Evolutionary conservation across 306 rosid genomes (phyloP).

Genomic region (Ormosia emarginata): DNA sequence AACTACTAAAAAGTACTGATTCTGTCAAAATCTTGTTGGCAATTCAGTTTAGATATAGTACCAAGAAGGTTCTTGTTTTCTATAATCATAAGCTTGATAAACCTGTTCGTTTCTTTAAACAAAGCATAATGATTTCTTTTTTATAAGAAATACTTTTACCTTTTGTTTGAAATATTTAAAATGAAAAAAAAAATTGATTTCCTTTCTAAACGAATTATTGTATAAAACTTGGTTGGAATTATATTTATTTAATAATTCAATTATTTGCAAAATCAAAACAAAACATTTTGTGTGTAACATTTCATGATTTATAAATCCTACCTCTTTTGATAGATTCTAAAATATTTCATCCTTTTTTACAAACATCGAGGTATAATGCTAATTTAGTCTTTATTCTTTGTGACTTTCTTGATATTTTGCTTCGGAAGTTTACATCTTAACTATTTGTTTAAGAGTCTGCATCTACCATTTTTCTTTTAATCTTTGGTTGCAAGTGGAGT

Average conservation of each 20-base stretch:
- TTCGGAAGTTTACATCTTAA: neutral
- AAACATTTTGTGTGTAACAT: neutral
- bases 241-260: neutral
- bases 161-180: neutral
- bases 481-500: neutral
- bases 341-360: neutral
- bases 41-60: neutral
- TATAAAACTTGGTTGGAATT: neutral
- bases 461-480: neutral
- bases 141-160: neutral
- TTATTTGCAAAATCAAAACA: neutral
- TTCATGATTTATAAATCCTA: neutral
- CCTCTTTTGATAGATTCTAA: neutral
- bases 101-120: neutral
- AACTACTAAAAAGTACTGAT: neutral
- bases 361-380: neutral
- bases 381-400: neutral
- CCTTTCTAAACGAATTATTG: neutral
- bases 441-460: neutral
- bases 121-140: slow-evolving; percentile 1
- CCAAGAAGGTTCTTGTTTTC: neutral
- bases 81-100: neutral
- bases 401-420: neutral
- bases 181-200: neutral
- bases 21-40: neutral